Evolutionary conservation across 164 flowering plant genomes (phyloP), one percentile per base, ranked within the genome.

Genomic region (Berberis vulgaris): DNA sequence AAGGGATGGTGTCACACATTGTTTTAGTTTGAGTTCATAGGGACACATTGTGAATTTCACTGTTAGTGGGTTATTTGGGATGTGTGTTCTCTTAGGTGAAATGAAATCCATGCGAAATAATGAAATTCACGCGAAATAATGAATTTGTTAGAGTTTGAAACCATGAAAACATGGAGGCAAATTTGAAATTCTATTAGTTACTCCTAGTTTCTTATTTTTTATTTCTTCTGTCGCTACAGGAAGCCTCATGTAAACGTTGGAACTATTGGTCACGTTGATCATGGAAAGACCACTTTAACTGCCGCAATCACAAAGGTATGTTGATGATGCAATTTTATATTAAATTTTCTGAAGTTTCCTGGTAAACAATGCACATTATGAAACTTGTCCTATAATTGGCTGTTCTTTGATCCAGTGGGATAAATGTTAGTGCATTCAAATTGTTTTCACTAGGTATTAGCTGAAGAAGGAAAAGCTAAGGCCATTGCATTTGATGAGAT

Each of bases 261-360:
- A 61, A 93, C 98, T 45, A 86, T 93, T 84, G 97, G 98, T 12
- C 97, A 93, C 61, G 98, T 93, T 75, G 98, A 93, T 78, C 98
- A 93, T 72, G 98, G 98, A 70, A 90, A 90, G 79, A 90, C 98
- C 49, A 93, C 98, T 10, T 65, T 93, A 43, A 93, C 98, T 63
- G 97, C 98, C n/a, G 97, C 97, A 49, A 93, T 93, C 58, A 93
- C 98, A 47, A 93, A 82, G 97, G 97, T 93, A 52, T 1, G 54
- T 52, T 52, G n/a, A 3, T 52, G 10, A 10, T 10, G 54, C 0
- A 3, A 6, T 52, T 7, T 2, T 2, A 6, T 47, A 1, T 47
- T 7, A 11, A 1, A 47, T 1, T 47, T 47, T 47, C 2, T 47
- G 50, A 6, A 6, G 1, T 47, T 11, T 6, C 1, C 10, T 47